Evolutionary conservation across 768 basidiomycete genomes (phyloP), one percentile per base, ranked within the genome.

Genomic region (Mycena rebaudengoi): DNA sequence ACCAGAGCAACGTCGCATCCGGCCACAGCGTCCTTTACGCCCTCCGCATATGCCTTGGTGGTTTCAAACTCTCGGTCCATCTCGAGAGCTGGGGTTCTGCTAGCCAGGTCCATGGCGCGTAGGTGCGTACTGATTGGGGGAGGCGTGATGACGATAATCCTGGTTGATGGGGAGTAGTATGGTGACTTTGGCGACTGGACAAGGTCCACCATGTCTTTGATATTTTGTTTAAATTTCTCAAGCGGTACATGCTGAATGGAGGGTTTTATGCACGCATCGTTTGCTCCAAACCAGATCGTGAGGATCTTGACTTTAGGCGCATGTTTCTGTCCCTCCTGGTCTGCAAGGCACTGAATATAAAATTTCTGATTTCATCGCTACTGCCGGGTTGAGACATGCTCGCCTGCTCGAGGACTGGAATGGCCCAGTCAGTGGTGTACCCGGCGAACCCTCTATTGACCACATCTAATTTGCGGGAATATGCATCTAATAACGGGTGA

Each of bases 201-300:
- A 72, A 89, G 80, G 35, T 82, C 70, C 60, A 96, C 78, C 70
- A 96, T 86, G 28, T 80, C 74, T 48, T 74, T 74, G 43, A 97
- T 78, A 72, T 96, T 96, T 50, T 76, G 73, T 32, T 78, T 82
- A 81, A 88, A 97, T 48, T 80, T 79, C 20, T 80, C 75, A 26
- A 92, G 77, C 4, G 94, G 90, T 43, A 96, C 91, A 71, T 95
- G 91, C 71, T 97, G 96, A 16, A 81, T 76, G 20, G 84, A 87
- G 0, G 85, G 85, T 28, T 78, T 74, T 50, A 92, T 80, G 67
- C 85, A 87, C 7, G 96, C 87, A 74, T 98, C 96, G 76, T 98
- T 98, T 16, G 90, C 89, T 48, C 95, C 95, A 63, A 93, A 92
- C 94, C 94, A 98, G 71, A 97, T 88, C 7, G 87, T 87, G 62